Conservation (phyloP, 768 basidiomycete species). For the Leccinum sublutescens region DNA sequence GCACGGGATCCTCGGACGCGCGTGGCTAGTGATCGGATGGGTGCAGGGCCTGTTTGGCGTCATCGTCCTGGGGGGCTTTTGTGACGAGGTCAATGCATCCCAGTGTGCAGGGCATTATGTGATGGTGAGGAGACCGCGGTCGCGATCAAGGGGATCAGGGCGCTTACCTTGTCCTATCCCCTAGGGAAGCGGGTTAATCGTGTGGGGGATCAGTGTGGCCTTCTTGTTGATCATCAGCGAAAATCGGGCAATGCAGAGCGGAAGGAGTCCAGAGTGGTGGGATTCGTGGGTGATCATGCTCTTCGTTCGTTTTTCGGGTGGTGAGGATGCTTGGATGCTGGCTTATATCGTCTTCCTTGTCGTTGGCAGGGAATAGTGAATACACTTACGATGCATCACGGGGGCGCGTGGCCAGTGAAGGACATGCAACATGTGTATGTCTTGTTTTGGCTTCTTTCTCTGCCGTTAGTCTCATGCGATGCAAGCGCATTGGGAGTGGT, state of each 20-base stretch:
- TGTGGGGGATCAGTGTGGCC: constrained; percentile 78
- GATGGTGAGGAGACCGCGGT: constrained; percentile 43
- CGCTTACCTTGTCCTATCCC: not conserved
- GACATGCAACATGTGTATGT: constrained; percentile 94
- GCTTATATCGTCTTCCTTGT: not conserved
- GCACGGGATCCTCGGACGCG: constrained; percentile 78
- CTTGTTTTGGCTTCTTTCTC: not conserved
- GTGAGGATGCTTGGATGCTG: not conserved
- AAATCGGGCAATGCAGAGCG: constrained; percentile 67
- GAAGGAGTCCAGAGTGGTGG: constrained; percentile 79
- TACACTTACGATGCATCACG: constrained; percentile 90
- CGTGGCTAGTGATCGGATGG: constrained; percentile 86
- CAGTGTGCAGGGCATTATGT: constrained; percentile 91
- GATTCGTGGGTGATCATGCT: constrained; percentile 67
- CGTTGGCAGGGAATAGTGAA: constrained; percentile 53
- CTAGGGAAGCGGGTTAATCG: constrained; percentile 84
- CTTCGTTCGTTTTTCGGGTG: constrained; percentile 41
- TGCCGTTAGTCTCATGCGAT: constrained; percentile 4
- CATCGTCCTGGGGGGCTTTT: constrained; percentile 72
- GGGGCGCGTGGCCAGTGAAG: constrained; percentile 78
- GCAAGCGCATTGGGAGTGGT: constrained; percentile 51
- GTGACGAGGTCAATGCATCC: constrained; percentile 61
- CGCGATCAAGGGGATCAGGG: constrained; percentile 7
- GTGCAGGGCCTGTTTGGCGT: constrained; percentile 88
- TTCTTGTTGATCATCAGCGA: constrained; percentile 77